Evolutionary conservation across 208 protist genomes (phyloP).

Genomic region (Crithidia bombi): DNA sequence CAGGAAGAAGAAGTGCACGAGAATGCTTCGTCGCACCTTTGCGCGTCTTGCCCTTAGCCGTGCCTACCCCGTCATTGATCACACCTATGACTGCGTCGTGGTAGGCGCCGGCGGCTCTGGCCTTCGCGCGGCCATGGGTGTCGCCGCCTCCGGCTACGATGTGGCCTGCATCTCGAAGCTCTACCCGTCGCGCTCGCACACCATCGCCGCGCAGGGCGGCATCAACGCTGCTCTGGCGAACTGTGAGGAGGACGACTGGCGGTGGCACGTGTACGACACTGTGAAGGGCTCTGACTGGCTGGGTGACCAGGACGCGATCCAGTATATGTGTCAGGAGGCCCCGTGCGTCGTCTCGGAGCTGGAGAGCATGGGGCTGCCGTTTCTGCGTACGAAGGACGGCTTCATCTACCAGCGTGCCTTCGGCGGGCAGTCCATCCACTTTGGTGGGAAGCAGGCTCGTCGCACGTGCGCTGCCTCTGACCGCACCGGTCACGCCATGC

Average conservation of each 20-base stretch:
- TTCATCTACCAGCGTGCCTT: constrained; percentile 99
- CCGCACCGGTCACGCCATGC: constrained; percentile 98
- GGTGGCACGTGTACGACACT: constrained; percentile 99
- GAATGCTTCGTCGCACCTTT: constrained; percentile 76
- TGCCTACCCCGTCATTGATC: constrained; percentile 97
- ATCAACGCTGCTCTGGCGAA: constrained; percentile 99
- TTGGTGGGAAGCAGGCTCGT: constrained; percentile 96
- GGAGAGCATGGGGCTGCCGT: constrained; percentile 98
- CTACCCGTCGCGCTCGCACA: constrained; percentile 99
- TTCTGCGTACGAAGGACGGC: constrained; percentile 98
- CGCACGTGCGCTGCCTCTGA: constrained; percentile 98
- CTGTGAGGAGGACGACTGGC: constrained; percentile 98
- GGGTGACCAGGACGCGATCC: constrained; percentile 99
- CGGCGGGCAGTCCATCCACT: constrained; percentile 98
- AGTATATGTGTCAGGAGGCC: constrained; percentile 99
- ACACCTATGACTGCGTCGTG: constrained; percentile 98
- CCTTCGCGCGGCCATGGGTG: constrained; percentile 97
- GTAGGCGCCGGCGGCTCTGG: constrained; percentile 99
- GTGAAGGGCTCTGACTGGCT: constrained; percentile 99
- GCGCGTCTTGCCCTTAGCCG: constrained; percentile 62
- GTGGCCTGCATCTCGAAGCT: constrained; percentile 98
- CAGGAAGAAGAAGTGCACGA: constrained; percentile 1
- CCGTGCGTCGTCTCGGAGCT: constrained; percentile 94
- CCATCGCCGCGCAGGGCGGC: constrained; percentile 98
- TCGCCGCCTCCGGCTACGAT: constrained; percentile 97